Conservation (phyloP, 148 eudicot genomes). For the Polygonum maritimum region DNA sequence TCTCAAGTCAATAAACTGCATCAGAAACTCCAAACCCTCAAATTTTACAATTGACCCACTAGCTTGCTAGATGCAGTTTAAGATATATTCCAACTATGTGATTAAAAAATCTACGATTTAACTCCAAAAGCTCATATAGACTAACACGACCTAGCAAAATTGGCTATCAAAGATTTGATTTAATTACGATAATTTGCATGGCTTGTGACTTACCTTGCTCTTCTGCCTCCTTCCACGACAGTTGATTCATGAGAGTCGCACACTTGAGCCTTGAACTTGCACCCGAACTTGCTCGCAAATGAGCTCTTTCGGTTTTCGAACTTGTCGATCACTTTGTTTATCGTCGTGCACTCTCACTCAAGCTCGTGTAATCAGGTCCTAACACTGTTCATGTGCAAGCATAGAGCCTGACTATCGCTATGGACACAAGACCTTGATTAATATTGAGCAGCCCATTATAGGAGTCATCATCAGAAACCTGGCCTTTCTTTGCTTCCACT, state of each 20-base stretch:
- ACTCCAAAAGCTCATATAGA: too few relatives aligned
- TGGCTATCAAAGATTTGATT: too few relatives aligned
- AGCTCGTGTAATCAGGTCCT: conserved; percentile 76
- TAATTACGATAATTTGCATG: not conserved
- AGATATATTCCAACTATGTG: too few relatives aligned
- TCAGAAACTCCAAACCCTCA: too few relatives aligned
- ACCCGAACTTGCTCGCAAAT: conserved; percentile 59
- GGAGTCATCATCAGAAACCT: conserved; percentile 17
- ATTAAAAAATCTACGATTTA: too few relatives aligned
- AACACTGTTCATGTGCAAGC: conserved; percentile 83
- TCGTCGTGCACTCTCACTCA: conserved; percentile 76
- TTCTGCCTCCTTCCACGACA: conserved; percentile 46
- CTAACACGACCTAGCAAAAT: too few relatives aligned
- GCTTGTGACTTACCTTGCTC: conserved; percentile 16
- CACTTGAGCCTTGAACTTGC: conserved; percentile 90
- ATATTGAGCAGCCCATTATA: conserved; percentile 28
- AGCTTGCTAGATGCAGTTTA: too few relatives aligned
- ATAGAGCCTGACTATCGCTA: conserved; percentile 70
- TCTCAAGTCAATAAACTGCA: too few relatives aligned
- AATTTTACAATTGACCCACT: too few relatives aligned
- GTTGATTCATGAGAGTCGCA: conserved; percentile 89
- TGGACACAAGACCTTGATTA: conserved; percentile 9
- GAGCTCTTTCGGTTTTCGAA: conserved; percentile 46
- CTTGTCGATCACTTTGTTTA: conserved; percentile 67
- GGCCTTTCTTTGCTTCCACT: conserved; percentile 13